Evolutionary conservation across 2,329 filamentous ascomycete species (phyloP).

Genomic region (Aspergillus pseudoviridinutans): DNA sequence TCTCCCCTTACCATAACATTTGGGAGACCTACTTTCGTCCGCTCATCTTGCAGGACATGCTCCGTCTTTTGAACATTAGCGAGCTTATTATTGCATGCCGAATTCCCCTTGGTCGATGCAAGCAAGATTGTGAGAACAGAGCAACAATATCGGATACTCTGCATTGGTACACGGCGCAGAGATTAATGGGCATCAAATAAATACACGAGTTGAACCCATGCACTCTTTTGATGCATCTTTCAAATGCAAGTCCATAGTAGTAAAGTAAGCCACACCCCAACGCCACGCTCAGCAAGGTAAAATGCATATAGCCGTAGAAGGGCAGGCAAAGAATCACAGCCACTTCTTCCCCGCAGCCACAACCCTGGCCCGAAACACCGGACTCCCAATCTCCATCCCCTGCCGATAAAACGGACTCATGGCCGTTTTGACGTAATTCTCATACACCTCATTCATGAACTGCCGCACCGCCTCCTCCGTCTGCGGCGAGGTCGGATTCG

Average conservation of each 20-base stretch:
- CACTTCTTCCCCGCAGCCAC: constrained; percentile 90
- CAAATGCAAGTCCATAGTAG: not conserved
- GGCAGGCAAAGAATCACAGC: constrained; percentile 49
- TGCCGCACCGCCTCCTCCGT: constrained; percentile 93
- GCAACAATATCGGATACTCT: not conserved
- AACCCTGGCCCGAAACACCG: constrained; percentile 78
- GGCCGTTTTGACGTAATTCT: constrained; percentile 91
- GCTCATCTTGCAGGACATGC: not conserved
- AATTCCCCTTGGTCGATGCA: not conserved
- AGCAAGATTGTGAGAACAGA: not conserved
- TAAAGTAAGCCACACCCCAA: constrained; percentile 5
- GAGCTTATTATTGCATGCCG: not conserved
- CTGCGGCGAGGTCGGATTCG: constrained; percentile 81
- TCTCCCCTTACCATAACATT: not conserved
- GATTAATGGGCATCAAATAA: not conserved
- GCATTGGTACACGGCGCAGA: not conserved
- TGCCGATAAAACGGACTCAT: constrained; percentile 95
- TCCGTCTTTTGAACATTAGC: not conserved
- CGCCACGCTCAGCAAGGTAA: constrained; percentile 17
- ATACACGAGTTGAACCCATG: not conserved
- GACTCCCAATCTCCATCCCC: constrained; percentile 80
- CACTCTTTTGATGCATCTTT: not conserved
- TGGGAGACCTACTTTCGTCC: not conserved
- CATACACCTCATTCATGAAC: constrained; percentile 94
- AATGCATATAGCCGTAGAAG: constrained; percentile 1